Evolutionary conservation across 192 early-diverging fungal species (phyloP), one percentile per base, ranked within the genome.

Genomic region (Coemansia sp.): DNA sequence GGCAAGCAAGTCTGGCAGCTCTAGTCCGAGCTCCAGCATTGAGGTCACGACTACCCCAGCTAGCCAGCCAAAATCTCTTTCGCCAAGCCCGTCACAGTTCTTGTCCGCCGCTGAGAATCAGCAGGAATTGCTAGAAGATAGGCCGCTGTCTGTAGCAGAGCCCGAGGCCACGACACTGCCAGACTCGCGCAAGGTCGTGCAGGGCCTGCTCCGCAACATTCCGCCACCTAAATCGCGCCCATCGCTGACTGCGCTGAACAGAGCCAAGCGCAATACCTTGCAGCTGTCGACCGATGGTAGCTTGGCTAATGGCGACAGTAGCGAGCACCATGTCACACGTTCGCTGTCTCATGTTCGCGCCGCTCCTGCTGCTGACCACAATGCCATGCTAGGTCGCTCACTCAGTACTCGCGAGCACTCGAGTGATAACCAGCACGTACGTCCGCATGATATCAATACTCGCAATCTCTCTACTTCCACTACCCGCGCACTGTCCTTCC

Each of bases 241-340:
- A 21, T 60, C 79, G 35, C 63, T 63, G 31, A 82, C 66, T 37
- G 79, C 74, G 10, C 68, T 82, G 58, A 70, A 62, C 67, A 62
- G 70, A 16, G 79, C 74, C 40, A 82, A 82, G 70, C 73, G 74
- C 70, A 76, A 82, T 66, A 80, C 77, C 1, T 53, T 80, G 57
- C 77, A 80, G 65, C 38, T 80, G 5, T 65, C 68, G 11, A 3
- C 33, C 56, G 28, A 58, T 13, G 31, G 18, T 16, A 13, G 18
- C n/a, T 34, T 37, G 56, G 8, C 33, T n/a, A 65, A 65, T 0
- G 69, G 39, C 3, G 59, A 20, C 51, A 39, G 46, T 0, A 53
- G 26, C 38, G 57, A 67, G 53, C 63, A 60, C 50, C 39, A 31
- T 36, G 55, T 48, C 9, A 50, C 67, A 11, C 46, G 46, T 2